Conservation (phyloP, 192 early-diverging fungal genomes). For the Podila minutissima region DNA sequence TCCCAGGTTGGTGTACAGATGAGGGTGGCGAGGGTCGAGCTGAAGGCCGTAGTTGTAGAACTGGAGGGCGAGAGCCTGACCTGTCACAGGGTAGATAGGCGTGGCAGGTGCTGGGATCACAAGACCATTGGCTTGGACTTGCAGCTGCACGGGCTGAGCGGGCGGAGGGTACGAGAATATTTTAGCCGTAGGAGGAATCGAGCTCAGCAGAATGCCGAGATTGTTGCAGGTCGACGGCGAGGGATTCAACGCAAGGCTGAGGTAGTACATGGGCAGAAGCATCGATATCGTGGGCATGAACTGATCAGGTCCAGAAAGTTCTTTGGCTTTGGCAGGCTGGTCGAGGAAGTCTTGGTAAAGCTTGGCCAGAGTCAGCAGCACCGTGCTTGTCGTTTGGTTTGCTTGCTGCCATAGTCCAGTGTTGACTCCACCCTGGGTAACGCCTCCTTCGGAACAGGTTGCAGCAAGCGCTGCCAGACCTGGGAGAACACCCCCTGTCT, state of each 20-base stretch:
- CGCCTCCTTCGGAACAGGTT: constrained; percentile 20
- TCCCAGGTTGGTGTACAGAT: constrained; percentile 94
- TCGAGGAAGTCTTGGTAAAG: constrained; percentile 83
- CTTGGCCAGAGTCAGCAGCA: constrained; percentile 88
- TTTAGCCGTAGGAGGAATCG: constrained; percentile 68
- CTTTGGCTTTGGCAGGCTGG: constrained; percentile 52
- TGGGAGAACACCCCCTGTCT: constrained; percentile 74
- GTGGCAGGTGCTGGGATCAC: constrained; percentile 30
- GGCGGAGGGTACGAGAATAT: constrained; percentile 54
- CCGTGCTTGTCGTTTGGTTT: constrained; percentile 71
- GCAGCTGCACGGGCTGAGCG: constrained; percentile 32
- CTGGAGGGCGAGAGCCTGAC: constrained; percentile 81
- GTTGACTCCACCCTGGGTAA: constrained; percentile 26
- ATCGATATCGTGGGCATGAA: constrained; percentile 66
- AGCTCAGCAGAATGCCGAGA: constrained; percentile 82
- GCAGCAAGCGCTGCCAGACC: constrained; percentile 56
- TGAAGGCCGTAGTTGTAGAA: constrained; percentile 90
- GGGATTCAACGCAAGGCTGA: constrained; percentile 80
- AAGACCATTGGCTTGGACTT: constrained; percentile 40
- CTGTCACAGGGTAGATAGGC: constrained; percentile 59
- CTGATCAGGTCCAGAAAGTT: constrained; percentile 51
- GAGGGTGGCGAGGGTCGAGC: constrained; percentile 85
- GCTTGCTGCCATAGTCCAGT: constrained; percentile 60
- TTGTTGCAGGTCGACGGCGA: constrained; percentile 94
- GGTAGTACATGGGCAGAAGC: constrained; percentile 85